Percentiles rank a stretch among this genome's conserved stretches.
Evolutionary conservation across 2,329 filamentous ascomycete species (phyloP).

Genomic region (Daldinia sp.): DNA sequence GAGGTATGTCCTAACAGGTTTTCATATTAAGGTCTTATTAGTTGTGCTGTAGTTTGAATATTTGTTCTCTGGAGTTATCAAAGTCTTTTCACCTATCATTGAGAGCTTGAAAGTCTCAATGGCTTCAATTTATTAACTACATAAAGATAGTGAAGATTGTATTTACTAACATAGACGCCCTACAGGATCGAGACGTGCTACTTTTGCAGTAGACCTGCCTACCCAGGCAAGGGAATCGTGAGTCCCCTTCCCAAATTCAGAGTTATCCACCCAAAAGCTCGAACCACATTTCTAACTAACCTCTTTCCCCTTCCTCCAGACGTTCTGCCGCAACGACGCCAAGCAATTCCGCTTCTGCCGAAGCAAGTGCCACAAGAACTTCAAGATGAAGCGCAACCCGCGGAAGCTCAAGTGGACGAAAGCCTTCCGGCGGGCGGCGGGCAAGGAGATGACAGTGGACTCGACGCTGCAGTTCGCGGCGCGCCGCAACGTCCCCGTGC

Average conservation of each 20-base stretch:
- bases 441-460: conserved; percentile 87
- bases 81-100: not conserved
- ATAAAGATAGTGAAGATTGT: not conserved
- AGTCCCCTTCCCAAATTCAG: conserved; percentile 55
- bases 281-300: not conserved
- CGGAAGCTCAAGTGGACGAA: conserved; percentile 98
- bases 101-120: conserved; percentile 1
- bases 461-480: conserved; percentile 91
- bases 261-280: no score
- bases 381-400: conserved; percentile 96
- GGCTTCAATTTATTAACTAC: not conserved
- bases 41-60: not conserved
- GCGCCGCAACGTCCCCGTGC: conserved; percentile 91
- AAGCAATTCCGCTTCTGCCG: conserved; percentile 68
- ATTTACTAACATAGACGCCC: conserved; percentile 24
- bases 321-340: conserved; percentile 47
- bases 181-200: conserved; percentile 73
- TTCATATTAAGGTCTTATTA: not conserved
- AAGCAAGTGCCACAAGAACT: conserved; percentile 55
- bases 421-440: conserved; percentile 84
- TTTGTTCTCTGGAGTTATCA: not conserved
- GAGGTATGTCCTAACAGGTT: conserved; percentile 45
- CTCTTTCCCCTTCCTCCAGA: conserved; percentile 13
- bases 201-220: conserved; percentile 76
- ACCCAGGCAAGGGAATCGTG: conserved; percentile 72